A percentile compares a stretch with the other conserved stretches of the same genome.
Conservation (phyloP, 2,329 filamentous ascomycete species). For the Sclerotinia minor region DNA sequence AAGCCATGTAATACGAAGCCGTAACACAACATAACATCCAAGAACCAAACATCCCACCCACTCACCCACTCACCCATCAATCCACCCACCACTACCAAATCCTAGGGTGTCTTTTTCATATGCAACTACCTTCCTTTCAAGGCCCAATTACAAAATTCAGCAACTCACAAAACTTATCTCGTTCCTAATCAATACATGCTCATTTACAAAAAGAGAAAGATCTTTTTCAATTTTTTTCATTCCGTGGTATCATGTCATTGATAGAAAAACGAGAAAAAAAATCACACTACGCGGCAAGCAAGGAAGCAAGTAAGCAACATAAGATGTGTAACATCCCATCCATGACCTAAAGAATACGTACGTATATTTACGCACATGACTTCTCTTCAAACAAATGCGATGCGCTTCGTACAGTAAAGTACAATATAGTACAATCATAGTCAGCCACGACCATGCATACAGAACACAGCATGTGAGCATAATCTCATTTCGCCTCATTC, state of each 20-base stretch:
- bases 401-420: constrained; percentile 11
- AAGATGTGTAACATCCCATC: constrained; percentile 7
- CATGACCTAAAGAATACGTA: constrained; percentile 7
- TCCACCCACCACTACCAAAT: background rate
- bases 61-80: too few relatives aligned
- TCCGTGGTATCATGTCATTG: constrained; percentile 16
- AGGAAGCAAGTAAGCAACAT: background rate
- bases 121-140: too few relatives aligned
- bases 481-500: constrained; percentile 9
- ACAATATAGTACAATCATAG: constrained; percentile 12
- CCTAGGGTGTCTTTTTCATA: background rate
- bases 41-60: background rate
- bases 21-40: background rate
- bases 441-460: constrained; percentile 19
- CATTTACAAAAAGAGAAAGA: background rate
- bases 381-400: background rate
- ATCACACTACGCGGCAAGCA: constrained; percentile 17
- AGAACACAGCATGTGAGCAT: constrained; percentile 14
- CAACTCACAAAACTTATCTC: too few relatives aligned
- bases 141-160: too few relatives aligned
- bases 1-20: background rate
- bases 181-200: too few relatives aligned
- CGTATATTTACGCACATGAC: constrained; percentile 10
- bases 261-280: background rate
- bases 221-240: background rate